Conservation (phyloP, 768 basidiomycete species). For the Suillus variegatus region DNA sequence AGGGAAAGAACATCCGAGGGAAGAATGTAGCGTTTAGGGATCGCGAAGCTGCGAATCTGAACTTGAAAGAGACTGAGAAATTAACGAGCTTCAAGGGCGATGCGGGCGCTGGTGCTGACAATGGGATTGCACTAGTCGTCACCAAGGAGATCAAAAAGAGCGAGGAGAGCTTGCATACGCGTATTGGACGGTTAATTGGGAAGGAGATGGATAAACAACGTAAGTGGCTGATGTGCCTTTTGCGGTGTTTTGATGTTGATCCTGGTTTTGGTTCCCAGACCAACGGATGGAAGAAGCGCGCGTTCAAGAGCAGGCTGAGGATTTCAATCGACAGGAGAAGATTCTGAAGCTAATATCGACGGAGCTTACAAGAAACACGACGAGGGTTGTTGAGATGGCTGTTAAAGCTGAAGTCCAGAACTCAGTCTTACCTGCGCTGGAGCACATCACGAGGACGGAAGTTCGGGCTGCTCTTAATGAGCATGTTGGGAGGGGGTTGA, state of each 20-base stretch:
- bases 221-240: conserved; percentile 39
- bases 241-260: background rate
- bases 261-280: conserved; percentile 44
- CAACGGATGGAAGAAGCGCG: conserved; percentile 84
- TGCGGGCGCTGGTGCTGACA: conserved; percentile 45
- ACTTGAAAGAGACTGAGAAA: conserved; percentile 27
- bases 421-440: conserved; percentile 80
- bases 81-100: conserved; percentile 21
- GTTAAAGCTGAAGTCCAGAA: conserved; percentile 84
- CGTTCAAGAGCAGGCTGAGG: conserved; percentile 73
- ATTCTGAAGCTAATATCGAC: conserved; percentile 87
- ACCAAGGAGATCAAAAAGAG: conserved; percentile 80
- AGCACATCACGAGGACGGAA: conserved; percentile 79
- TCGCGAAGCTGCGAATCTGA: conserved; percentile 30
- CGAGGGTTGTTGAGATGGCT: conserved; percentile 86
- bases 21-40: conserved; percentile 68
- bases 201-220: conserved; percentile 93
- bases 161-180: conserved; percentile 75
- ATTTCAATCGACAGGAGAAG: conserved; percentile 85
- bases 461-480: conserved; percentile 77
- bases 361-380: conserved; percentile 85
- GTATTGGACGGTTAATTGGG: conserved; percentile 75
- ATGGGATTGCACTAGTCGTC: conserved; percentile 57
- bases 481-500: conserved; percentile 73
- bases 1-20: conserved; percentile 48